Conservation (phyloP, 2,329 filamentous ascomycete genomes). For the Xylaria sp. region DNA sequence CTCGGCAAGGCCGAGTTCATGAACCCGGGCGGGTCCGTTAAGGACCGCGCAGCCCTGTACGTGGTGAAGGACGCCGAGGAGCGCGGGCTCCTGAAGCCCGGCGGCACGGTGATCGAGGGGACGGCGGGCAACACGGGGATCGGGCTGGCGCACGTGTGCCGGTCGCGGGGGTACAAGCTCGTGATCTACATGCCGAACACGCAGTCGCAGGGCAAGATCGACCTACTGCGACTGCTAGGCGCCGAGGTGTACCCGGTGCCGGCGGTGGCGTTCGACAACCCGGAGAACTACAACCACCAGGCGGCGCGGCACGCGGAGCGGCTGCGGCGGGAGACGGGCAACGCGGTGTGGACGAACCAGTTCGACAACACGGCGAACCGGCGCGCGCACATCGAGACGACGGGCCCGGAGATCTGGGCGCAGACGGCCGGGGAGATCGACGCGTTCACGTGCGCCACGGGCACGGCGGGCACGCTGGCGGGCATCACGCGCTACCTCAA, state of each 20-base stretch:
- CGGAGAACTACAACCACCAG: slow-evolving; percentile 97
- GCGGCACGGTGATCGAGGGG: slow-evolving; percentile 94
- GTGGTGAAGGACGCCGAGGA: slow-evolving; percentile 94
- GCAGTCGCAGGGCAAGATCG: slow-evolving; percentile 97
- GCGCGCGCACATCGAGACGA: slow-evolving; percentile 93
- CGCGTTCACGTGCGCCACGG: slow-evolving; percentile 94
- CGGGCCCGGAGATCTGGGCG: slow-evolving; percentile 94
- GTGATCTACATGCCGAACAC: slow-evolving; percentile 99
- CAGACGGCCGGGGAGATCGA: slow-evolving; percentile 87
- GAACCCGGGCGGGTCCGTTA: slow-evolving; percentile 95
- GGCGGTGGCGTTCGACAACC: slow-evolving; percentile 93
- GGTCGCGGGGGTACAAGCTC: slow-evolving; percentile 87
- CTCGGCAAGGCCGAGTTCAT: slow-evolving; percentile 98
- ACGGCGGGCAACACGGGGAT: slow-evolving; percentile 98
- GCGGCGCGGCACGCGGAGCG: slow-evolving; percentile 86
- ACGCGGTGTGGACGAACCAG: slow-evolving; percentile 96
- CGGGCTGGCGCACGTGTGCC: slow-evolving; percentile 94
- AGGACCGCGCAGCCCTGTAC: slow-evolving; percentile 94
- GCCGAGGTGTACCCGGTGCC: slow-evolving; percentile 96
- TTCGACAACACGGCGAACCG: slow-evolving; percentile 97
- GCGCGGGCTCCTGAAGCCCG: slow-evolving; percentile 77
- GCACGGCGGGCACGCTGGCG: slow-evolving; percentile 89
- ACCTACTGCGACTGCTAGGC: slow-evolving; percentile 85
- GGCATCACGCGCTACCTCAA: slow-evolving; percentile 90
- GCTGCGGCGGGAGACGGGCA: slow-evolving; percentile 65